Percentiles rank a stretch among this genome's conserved stretches.
phyloP scores from a whole-genome alignment of 352 stramenopile genomes.

The Globisporangium perplexum region DNA sequence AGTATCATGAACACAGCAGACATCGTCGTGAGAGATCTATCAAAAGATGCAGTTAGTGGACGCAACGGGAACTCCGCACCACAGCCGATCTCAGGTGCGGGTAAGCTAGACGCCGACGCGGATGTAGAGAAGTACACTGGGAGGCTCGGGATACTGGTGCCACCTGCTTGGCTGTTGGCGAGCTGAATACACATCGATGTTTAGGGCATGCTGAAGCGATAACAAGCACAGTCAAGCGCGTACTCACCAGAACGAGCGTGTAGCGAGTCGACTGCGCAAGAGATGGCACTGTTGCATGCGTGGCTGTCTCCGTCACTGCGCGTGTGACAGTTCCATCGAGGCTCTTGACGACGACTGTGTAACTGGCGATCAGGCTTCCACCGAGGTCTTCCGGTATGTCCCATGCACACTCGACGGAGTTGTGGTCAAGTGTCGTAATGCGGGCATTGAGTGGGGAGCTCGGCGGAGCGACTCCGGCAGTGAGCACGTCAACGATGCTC shows the following conservation, averaged over 20 bases:
- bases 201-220: not conserved
- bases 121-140: constrained; percentile 25
- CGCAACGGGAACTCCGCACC: constrained; percentile 9
- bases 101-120: constrained; percentile 8
- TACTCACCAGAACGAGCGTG: constrained; percentile 38
- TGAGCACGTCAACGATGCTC: constrained; percentile 14
- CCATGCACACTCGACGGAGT: constrained; percentile 31
- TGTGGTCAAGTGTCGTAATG: constrained; percentile 24
- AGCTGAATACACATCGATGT: constrained; percentile 1
- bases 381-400: constrained; percentile 25
- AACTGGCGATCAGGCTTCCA: constrained; percentile 27
- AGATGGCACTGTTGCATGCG: not conserved
- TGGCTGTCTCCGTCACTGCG: not conserved
- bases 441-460: constrained; percentile 22
- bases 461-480: constrained; percentile 18
- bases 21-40: not conserved
- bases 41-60: not conserved
- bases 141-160: constrained; percentile 14
- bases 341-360: constrained; percentile 17
- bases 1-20: not conserved
- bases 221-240: not conserved
- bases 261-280: constrained; percentile 22
- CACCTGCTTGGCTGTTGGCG: constrained; percentile 10
- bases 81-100: constrained; percentile 24
- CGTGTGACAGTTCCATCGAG: constrained; percentile 3